Evolutionary conservation across 345 rosid species (phyloP).

Genomic region (Lumnitzera racemosa): DNA sequence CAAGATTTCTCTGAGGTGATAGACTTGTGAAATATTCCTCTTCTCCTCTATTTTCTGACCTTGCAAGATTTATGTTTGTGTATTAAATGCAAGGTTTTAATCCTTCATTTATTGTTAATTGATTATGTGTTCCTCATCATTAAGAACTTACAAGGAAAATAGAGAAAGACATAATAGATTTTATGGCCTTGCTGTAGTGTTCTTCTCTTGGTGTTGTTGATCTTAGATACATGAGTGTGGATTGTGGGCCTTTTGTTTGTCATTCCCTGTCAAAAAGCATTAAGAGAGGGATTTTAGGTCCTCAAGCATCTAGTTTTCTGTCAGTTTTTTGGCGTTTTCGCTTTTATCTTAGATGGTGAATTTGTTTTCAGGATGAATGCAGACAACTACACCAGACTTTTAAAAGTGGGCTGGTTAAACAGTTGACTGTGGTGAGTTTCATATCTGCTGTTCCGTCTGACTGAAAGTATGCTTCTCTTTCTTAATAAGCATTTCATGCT

Average conservation of each 20-base stretch:
- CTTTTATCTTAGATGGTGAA: background rate
- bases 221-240: too few species aligned
- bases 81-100: too few species aligned
- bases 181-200: too few species aligned
- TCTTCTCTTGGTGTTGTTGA: too few species aligned
- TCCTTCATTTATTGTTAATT: too few species aligned
- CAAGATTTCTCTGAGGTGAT: conserved; percentile 87
- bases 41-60: background rate
- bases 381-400: conserved; percentile 51
- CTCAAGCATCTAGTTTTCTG: background rate
- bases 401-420: conserved; percentile 60
- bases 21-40: background rate
- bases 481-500: conserved; percentile 5
- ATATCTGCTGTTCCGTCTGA: background rate
- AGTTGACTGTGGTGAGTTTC: conserved; percentile 60
- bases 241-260: too few species aligned
- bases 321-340: background rate
- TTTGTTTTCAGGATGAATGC: conserved; percentile 73
- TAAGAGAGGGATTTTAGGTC: too few species aligned
- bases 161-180: too few species aligned
- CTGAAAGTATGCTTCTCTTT: conserved; percentile 3
- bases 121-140: too few species aligned
- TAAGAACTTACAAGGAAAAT: too few species aligned
- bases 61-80: too few species aligned
- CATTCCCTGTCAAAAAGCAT: too few species aligned